Evolutionary conservation across 2,329 filamentous ascomycete species (phyloP), one percentile per base, ranked within the genome.

Genomic region (Geosmithia flava): DNA sequence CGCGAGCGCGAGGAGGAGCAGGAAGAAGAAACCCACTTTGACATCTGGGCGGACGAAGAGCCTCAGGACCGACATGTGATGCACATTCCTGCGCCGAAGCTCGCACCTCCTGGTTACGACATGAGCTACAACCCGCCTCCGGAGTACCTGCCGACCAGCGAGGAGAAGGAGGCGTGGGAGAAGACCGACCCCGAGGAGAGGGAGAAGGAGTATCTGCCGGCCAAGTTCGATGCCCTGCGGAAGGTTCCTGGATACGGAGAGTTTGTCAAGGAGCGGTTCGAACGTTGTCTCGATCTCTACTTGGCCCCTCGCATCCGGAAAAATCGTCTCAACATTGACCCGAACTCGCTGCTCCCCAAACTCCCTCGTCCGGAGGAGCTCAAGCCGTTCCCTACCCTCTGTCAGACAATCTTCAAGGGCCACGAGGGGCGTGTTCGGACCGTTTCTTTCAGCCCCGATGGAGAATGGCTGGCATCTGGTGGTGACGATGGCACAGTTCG

Each of bases 261-360:
- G 48, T 88, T 96, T 55, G 81, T 98, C 62, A 95, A 96, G 65
- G 93, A 98, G 66, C 84, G 90, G 55, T 98, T 98, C 58, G 90
- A 98, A 65, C 78, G 94, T 54, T 97, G 89, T 63, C 71, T 98
- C 55, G 94, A 98, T 67, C 76, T 98, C 17, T 98, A 98, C 64
- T 76, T 98, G 51, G 93, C 94, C 16, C 93, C 94, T 44, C 78
- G 93, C 59, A 81, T 98, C 49, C 81, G 91, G 51, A 85, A 94
- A 64, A 96, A 90, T 70, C 86, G 90, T 65, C 79, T 98, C 59
- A 95, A 97, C 67, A 97, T 98, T 59, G 93, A 98, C 58, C 93
- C 93, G 3, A 85, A 86, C 64, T 95, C 88, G 39, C 72, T 98
- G 46, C 76, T 98, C 37, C 91, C 93, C 13, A 96, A 96, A 63